Percentiles rank a stretch among this genome's conserved stretches.
Evolutionary conservation across 805 yeast species (phyloP).

Genomic region (Suhomyces prunicola): DNA sequence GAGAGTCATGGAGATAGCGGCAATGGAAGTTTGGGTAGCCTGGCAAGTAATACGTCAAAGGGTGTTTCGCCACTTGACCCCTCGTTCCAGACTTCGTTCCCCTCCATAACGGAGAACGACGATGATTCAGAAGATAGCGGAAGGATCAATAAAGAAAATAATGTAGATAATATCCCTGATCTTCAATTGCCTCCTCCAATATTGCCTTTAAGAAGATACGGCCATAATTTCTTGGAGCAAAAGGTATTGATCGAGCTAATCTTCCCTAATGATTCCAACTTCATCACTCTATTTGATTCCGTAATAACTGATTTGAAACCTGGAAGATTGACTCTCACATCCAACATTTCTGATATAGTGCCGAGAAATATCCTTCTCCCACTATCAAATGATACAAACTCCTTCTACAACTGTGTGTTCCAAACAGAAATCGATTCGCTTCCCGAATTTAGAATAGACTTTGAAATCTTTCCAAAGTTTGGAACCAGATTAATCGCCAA

Average conservation of each 20-base stretch:
- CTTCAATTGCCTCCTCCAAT: slow-evolving; percentile 94
- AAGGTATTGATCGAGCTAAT: slow-evolving; percentile 79
- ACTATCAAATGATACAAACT: slow-evolving; percentile 51
- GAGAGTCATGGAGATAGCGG: not conserved
- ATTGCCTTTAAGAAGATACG: slow-evolving; percentile 87
- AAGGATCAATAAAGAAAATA: slow-evolving; percentile 25
- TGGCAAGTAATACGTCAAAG: not conserved
- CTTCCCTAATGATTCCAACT: slow-evolving; percentile 50
- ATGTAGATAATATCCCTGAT: slow-evolving; percentile 79
- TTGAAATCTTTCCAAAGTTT: slow-evolving; percentile 90
- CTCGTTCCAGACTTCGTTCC: slow-evolving; percentile 1
- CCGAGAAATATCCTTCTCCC: slow-evolving; percentile 87
- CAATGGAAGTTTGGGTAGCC: not conserved
- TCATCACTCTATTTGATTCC: slow-evolving; percentile 45
- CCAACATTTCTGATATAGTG: slow-evolving; percentile 73
- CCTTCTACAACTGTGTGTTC: slow-evolving; percentile 64
- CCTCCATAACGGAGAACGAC: slow-evolving; percentile 27
- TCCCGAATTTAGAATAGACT: slow-evolving; percentile 65
- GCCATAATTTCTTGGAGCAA: slow-evolving; percentile 91
- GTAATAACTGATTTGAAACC: slow-evolving; percentile 48
- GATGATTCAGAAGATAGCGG: slow-evolving; percentile 41
- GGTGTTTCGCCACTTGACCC: not conserved
- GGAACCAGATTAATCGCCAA: slow-evolving; percentile 92
- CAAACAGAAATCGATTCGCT: slow-evolving; percentile 73
- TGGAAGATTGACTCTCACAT: slow-evolving; percentile 79